A percentile compares a stretch with the other conserved stretches of the same genome.
These are phyloP conservation scores for Cladosporium sp. DNA, from an alignment of 2,329 filamentous ascomycete genomes.

Conservation along the genomic window DNA sequence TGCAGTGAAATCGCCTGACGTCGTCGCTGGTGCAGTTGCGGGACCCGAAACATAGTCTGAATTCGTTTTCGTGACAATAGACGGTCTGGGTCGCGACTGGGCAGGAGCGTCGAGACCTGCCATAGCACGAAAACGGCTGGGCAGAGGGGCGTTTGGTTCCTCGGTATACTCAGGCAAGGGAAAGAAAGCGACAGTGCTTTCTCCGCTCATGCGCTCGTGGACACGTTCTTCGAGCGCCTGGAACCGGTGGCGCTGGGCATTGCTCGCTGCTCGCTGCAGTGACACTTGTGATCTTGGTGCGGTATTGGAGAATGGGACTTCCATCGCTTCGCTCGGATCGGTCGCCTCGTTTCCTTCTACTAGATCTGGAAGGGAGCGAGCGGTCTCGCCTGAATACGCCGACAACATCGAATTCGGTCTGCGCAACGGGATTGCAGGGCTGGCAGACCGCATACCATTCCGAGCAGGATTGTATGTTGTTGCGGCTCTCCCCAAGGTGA, in stretches of 20 bases:
- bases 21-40: slow-evolving; percentile 21
- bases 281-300: slow-evolving; percentile 31
- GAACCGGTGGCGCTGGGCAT: slow-evolving; percentile 65
- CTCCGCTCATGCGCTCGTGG: slow-evolving; percentile 39
- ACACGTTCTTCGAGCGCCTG: slow-evolving; percentile 53
- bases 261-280: slow-evolving; percentile 46
- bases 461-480: slow-evolving; percentile 21
- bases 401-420: slow-evolving; percentile 21
- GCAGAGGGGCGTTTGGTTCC: slow-evolving; percentile 43
- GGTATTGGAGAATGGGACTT: slow-evolving; percentile 32
- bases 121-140: slow-evolving; percentile 32
- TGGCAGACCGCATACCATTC: not conserved
- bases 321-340: slow-evolving; percentile 22
- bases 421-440: not conserved
- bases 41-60: slow-evolving; percentile 13
- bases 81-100: slow-evolving; percentile 13
- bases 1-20: slow-evolving; percentile 23
- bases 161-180: slow-evolving; percentile 73
- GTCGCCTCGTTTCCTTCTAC: slow-evolving; percentile 25
- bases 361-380: slow-evolving; percentile 29
- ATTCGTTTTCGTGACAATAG: slow-evolving; percentile 16
- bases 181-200: slow-evolving; percentile 77
- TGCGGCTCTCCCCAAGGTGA: slow-evolving; percentile 30
- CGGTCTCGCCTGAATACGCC: slow-evolving; percentile 23
- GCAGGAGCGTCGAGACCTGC: slow-evolving; percentile 31